Conservation (phyloP, 2,329 filamentous ascomycete genomes). For the Colletotrichum destructivum region DNA sequence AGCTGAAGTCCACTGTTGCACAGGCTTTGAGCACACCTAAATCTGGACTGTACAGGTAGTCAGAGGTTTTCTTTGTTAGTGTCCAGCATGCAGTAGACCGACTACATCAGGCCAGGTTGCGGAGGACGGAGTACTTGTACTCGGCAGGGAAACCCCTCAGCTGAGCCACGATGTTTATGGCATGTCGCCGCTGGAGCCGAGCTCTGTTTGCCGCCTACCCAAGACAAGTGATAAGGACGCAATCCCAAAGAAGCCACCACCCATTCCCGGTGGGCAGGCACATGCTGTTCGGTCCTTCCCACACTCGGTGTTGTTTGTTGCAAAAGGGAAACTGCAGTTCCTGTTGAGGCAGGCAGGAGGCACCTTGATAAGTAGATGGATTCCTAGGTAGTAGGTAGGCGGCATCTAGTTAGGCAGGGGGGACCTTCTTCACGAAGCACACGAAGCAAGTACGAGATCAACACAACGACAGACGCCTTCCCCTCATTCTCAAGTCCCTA, state of each 20-base stretch:
- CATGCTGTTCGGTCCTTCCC: slow-evolving; percentile 1
- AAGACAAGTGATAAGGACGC: not conserved
- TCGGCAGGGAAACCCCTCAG: too few relatives aligned
- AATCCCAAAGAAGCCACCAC: too few relatives aligned
- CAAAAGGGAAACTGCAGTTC: not conserved
- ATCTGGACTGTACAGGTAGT: not conserved
- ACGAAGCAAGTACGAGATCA: not conserved
- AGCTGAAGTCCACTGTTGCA: too few relatives aligned
- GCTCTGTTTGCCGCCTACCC: not conserved
- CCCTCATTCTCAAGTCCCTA: too few relatives aligned
- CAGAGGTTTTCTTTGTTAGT: too few relatives aligned
- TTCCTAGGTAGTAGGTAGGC: too few relatives aligned
- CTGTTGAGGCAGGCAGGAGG: not conserved
- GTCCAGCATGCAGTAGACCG: too few relatives aligned
- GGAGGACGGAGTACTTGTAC: too few relatives aligned
- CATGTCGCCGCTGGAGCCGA: not conserved
- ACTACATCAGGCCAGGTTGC: too few relatives aligned
- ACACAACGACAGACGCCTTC: not conserved
- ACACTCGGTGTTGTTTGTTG: not conserved
- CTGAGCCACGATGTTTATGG: too few relatives aligned
- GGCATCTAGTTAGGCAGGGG: not conserved
- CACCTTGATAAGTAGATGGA: too few relatives aligned
- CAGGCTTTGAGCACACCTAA: not conserved
- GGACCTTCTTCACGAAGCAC: too few relatives aligned
- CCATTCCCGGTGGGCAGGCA: not conserved